Conservation (phyloP, 2,329 filamentous ascomycete species). For the Taxawa tesnikishii region DNA sequence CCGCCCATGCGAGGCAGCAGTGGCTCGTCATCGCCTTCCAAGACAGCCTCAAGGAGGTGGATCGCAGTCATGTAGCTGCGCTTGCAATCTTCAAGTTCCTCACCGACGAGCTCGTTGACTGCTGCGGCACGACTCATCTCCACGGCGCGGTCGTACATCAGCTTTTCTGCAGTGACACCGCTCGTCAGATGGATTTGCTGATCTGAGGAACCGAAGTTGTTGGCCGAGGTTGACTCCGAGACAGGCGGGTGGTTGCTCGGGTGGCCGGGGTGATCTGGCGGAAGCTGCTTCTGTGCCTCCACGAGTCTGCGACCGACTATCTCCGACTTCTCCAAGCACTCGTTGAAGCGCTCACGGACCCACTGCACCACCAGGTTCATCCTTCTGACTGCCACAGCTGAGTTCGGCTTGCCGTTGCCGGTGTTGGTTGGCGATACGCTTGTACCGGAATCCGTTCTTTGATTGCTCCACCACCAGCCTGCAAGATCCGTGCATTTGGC, state of each 20-base stretch:
- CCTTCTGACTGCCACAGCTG: constrained; percentile 44
- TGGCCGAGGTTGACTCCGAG: constrained; percentile 32
- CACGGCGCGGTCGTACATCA: constrained; percentile 95
- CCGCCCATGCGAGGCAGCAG: constrained; percentile 30
- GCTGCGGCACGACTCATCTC: constrained; percentile 95
- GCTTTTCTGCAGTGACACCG: constrained; percentile 84
- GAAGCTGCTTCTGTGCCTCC: constrained; percentile 73
- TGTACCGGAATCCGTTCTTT: constrained; percentile 6
- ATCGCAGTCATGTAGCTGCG: constrained; percentile 89
- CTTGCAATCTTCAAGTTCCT: constrained; percentile 78
- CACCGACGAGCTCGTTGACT: constrained; percentile 88
- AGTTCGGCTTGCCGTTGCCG: constrained; percentile 19
- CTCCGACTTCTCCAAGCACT: constrained; percentile 92
- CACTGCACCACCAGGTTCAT: constrained; percentile 94
- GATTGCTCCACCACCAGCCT: constrained; percentile 66
- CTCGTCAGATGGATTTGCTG: constrained; percentile 76
- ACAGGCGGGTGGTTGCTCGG: constrained; percentile 61
- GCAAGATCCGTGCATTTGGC: constrained; percentile 95
- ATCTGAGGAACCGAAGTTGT: constrained; percentile 49
- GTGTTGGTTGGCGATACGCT: constrained; percentile 12
- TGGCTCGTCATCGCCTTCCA: constrained; percentile 64
- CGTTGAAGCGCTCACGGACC: constrained; percentile 89
- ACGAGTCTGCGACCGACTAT: constrained; percentile 79
- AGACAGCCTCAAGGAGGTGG: constrained; percentile 84
- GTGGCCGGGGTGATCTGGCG: constrained; percentile 74